These are phyloP conservation scores for Priceomyces castillae DNA, from an alignment of 805 yeast genomes.

Conservation along the genomic window DNA sequence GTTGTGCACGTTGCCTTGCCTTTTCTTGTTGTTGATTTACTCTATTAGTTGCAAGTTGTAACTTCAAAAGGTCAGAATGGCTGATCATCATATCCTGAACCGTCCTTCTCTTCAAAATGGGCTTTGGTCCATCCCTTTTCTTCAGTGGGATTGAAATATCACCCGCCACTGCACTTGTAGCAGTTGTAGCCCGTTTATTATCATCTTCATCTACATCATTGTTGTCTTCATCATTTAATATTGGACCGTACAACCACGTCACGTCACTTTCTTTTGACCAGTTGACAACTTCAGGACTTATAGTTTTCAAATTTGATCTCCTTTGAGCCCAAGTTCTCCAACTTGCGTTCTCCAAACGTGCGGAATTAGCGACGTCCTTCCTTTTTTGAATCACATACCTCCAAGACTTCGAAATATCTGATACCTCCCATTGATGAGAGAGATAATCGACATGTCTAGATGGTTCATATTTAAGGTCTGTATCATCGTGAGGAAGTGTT, in stretches of 20 bases:
- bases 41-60: slow-evolving; percentile 39
- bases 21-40: slow-evolving; percentile 32
- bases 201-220: slow-evolving; percentile 17
- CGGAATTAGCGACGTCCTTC: slow-evolving; percentile 61
- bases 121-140: slow-evolving; percentile 50
- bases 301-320: slow-evolving; percentile 63
- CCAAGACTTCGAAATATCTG: slow-evolving; percentile 94
- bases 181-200: slow-evolving; percentile 24
- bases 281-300: slow-evolving; percentile 86
- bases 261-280: slow-evolving; percentile 98
- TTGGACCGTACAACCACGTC: slow-evolving; percentile 97
- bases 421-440: slow-evolving; percentile 93
- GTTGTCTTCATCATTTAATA: slow-evolving; percentile 45
- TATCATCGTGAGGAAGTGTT: slow-evolving; percentile 74
- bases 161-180: slow-evolving; percentile 43
- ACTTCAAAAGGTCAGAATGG: slow-evolving; percentile 47
- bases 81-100: slow-evolving; percentile 77
- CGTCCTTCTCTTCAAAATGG: slow-evolving; percentile 84
- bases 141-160: slow-evolving; percentile 42
- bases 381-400: slow-evolving; percentile 81
- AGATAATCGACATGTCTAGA: slow-evolving; percentile 90
- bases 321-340: slow-evolving; percentile 97
- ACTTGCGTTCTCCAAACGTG: slow-evolving; percentile 53
- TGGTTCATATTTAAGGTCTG: slow-evolving; percentile 76
- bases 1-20: slow-evolving; percentile 15